phyloP scores from a whole-genome alignment of 345 rosid genomes.

The Melaleuca quinquenervia region DNA sequence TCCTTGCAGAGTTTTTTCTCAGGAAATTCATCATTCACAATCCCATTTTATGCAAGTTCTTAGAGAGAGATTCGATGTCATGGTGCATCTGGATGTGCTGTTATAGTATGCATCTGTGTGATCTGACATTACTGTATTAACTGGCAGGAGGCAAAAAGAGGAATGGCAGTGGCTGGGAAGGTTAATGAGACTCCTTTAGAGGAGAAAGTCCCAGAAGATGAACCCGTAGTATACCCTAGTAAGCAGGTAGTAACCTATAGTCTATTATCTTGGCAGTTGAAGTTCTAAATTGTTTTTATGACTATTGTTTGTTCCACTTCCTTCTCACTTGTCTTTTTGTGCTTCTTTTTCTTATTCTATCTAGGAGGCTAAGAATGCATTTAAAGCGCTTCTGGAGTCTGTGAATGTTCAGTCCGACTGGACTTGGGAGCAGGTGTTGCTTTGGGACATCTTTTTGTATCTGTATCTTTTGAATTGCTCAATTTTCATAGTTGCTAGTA shows the following conservation, averaged over 20 bases:
- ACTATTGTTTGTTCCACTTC: neutral
- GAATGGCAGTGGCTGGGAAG: conserved; percentile 37
- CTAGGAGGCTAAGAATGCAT: conserved; percentile 97
- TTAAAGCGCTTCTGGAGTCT: conserved; percentile 86
- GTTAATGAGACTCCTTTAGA: conserved; percentile 37
- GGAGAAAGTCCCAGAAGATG: conserved; percentile 65
- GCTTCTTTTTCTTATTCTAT: conserved; percentile 1
- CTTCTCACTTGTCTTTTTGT: neutral
- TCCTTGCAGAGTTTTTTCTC: neutral
- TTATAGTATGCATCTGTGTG: neutral
- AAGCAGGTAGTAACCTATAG: conserved; percentile 48
- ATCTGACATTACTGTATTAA: neutral
- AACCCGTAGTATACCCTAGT: conserved; percentile 65
- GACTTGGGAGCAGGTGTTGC: conserved; percentile 98
- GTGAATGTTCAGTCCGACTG: conserved; percentile 85
- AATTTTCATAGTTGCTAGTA: conserved; percentile 9
- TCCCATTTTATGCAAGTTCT: neutral
- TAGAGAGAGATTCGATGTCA: neutral
- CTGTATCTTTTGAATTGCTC: neutral
- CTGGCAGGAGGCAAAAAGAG: conserved; percentile 59
- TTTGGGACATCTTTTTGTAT: neutral
- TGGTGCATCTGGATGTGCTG: neutral
- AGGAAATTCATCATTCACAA: neutral
- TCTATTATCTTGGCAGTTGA: neutral
- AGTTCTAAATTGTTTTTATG: neutral